These are phyloP conservation scores for Verticillium klebahnii DNA, from an alignment of 2,329 filamentous ascomycete species.

Conservation along the genomic window DNA sequence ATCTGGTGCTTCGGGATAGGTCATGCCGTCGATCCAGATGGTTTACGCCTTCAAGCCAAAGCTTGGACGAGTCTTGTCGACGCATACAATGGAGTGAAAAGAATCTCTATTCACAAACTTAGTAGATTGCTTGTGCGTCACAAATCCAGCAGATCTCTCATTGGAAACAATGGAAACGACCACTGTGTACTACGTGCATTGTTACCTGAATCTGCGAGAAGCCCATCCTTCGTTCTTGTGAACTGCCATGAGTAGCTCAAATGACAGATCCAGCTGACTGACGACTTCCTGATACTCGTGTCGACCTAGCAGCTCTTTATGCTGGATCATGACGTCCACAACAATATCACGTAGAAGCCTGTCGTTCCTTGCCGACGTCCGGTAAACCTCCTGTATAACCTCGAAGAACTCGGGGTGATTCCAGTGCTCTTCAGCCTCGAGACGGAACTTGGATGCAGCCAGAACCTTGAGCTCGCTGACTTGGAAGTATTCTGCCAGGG, in stretches of 20 bases:
- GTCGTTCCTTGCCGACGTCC: background rate
- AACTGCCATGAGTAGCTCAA: background rate
- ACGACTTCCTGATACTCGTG: background rate
- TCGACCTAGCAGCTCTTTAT: background rate
- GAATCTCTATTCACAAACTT: too few relatives aligned
- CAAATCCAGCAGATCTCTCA: too few relatives aligned
- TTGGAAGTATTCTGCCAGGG: slow-evolving; percentile 1
- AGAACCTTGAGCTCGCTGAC: background rate
- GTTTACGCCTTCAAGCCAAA: too few relatives aligned
- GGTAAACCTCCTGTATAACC: slow-evolving; percentile 1
- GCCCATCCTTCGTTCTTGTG: background rate
- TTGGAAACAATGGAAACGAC: too few relatives aligned
- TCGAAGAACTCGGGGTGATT: slow-evolving; percentile 1
- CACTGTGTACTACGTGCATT: too few relatives aligned
- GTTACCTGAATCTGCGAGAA: too few relatives aligned
- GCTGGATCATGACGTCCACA: background rate
- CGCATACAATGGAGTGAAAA: too few relatives aligned
- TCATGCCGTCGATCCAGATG: too few relatives aligned
- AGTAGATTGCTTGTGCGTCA: too few relatives aligned
- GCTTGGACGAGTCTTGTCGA: too few relatives aligned
- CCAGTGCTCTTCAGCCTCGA: background rate
- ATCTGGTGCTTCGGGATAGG: background rate
- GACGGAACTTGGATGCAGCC: background rate
- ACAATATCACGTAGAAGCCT: background rate
- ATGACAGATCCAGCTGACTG: background rate